Conservation (phyloP, 768 basidiomycete species). For the Panaeolus cyanescens region DNA sequence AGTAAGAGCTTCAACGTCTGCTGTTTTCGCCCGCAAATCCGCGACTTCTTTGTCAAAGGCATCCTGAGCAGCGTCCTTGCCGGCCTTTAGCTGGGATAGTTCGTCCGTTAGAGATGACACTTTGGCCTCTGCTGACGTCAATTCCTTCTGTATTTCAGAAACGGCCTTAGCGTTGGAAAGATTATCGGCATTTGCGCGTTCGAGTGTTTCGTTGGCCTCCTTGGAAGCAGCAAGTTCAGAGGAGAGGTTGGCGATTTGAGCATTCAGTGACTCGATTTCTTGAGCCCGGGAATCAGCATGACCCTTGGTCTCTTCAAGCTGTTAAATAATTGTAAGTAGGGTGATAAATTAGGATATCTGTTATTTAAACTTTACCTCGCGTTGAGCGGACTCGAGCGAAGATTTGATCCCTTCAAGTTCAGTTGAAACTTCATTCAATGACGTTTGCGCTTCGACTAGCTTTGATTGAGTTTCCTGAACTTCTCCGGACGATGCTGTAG, state of each 20-base stretch:
- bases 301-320: conserved; percentile 56
- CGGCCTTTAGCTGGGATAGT: conserved; percentile 47
- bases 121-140: conserved; percentile 50
- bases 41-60: conserved; percentile 46
- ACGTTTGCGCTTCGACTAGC: conserved; percentile 42
- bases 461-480: conserved; percentile 36
- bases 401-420: conserved; percentile 32
- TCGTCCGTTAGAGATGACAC: conserved; percentile 58
- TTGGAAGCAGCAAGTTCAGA: neutral
- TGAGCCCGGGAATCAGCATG: neutral
- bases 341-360: neutral
- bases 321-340: neutral
- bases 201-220: neutral
- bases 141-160: neutral
- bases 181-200: neutral
- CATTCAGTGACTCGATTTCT: neutral
- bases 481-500: conserved; percentile 39
- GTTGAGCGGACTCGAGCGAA: conserved; percentile 41
- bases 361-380: conserved; percentile 49
- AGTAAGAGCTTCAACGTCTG: conserved; percentile 43
- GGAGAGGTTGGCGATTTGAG: neutral
- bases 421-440: conserved; percentile 37
- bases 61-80: conserved; percentile 50
- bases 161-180: neutral
- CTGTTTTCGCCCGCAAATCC: conserved; percentile 48